phyloP scores from a whole-genome alignment of 2,329 filamentous ascomycete genomes.

The Myriosclerotinia duriaeana region DNA sequence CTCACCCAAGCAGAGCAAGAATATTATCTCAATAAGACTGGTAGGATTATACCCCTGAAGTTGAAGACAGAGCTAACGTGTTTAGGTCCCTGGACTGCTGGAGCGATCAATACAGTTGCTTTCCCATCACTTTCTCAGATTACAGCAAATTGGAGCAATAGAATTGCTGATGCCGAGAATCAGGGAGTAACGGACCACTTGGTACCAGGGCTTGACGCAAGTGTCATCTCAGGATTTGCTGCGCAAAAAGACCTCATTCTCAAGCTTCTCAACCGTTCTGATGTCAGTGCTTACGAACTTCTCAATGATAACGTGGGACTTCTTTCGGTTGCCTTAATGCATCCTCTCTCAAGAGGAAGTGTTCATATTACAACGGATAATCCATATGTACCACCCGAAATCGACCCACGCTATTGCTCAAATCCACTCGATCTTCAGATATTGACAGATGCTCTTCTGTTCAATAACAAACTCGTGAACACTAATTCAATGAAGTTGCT shows the following conservation, averaged over 20 bases:
- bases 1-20: conserved; percentile 30
- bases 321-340: conserved; percentile 45
- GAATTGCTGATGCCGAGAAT: conserved; percentile 28
- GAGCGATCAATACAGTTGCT: conserved; percentile 36
- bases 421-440: conserved; percentile 35
- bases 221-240: conserved; percentile 32
- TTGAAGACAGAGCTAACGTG: not conserved
- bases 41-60: conserved; percentile 12
- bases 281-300: conserved; percentile 35
- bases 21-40: conserved; percentile 36
- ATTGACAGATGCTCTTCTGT: conserved; percentile 33
- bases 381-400: conserved; percentile 45
- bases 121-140: conserved; percentile 34
- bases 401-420: conserved; percentile 44
- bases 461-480: conserved; percentile 33
- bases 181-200: conserved; percentile 30
- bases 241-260: conserved; percentile 32
- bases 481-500: conserved; percentile 32
- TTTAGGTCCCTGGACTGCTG: conserved; percentile 29
- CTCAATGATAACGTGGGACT: conserved; percentile 34
- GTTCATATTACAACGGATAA: conserved; percentile 53
- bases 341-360: conserved; percentile 55
- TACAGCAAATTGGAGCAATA: conserved; percentile 30
- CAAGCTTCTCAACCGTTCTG: conserved; percentile 26
- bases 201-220: conserved; percentile 29